These are phyloP conservation scores for Sungouiozyma intestinalis DNA, from an alignment of 805 yeast species.

Conservation along the genomic window DNA sequence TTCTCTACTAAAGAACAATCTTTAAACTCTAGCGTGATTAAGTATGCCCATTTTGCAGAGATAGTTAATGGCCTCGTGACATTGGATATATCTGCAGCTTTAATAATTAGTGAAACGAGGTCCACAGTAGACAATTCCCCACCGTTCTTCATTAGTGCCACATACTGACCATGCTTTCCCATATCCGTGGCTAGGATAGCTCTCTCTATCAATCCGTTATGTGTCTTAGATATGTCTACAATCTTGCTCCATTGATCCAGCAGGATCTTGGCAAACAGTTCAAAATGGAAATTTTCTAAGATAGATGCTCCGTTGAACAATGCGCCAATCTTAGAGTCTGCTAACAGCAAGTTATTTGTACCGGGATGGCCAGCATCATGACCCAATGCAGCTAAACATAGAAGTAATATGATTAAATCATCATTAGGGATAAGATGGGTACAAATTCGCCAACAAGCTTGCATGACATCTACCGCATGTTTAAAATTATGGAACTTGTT, in stretches of 20 bases:
- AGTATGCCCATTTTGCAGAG: constrained; percentile 78
- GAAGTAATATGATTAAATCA: constrained; percentile 42
- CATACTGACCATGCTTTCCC: constrained; percentile 76
- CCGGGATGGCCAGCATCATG: constrained; percentile 98
- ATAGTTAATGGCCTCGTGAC: constrained; percentile 72
- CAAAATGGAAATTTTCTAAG: constrained; percentile 73
- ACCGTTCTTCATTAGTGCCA: constrained; percentile 34
- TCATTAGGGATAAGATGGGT: constrained; percentile 10
- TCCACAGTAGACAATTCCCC: constrained; percentile 27
- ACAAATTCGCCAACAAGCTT: constrained; percentile 65
- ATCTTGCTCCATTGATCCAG: constrained; percentile 42
- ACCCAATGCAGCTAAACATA: constrained; percentile 77
- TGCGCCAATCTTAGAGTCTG: constrained; percentile 52
- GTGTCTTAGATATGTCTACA: constrained; percentile 6
- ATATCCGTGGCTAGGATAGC: constrained; percentile 79
- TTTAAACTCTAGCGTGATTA: constrained; percentile 65
- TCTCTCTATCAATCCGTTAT: constrained; percentile 12
- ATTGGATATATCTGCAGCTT: constrained; percentile 93
- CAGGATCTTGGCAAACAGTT: constrained; percentile 46
- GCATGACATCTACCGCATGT: constrained; percentile 92
- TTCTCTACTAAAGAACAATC: constrained; percentile 49
- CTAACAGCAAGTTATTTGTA: constrained; percentile 66
- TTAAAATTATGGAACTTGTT: constrained; percentile 92
- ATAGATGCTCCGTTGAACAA: constrained; percentile 57
- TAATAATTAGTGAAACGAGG: constrained; percentile 60